Conservation (phyloP, 1,284 basidiomycete genomes). For the Boletellus sp. region DNA sequence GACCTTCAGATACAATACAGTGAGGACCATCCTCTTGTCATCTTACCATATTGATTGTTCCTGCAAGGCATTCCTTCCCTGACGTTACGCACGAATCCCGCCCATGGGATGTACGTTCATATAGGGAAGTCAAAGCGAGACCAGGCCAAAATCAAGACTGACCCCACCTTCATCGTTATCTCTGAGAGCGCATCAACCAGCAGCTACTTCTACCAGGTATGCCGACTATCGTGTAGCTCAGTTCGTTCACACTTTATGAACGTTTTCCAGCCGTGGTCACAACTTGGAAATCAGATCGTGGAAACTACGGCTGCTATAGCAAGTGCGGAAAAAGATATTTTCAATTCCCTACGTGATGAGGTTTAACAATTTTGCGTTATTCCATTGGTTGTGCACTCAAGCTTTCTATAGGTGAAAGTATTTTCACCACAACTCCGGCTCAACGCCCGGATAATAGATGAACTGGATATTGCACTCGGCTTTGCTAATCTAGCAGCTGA, state of each 20-base stretch:
- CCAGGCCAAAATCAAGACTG: slow-evolving; percentile 43
- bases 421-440: slow-evolving; percentile 55
- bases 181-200: slow-evolving; percentile 64
- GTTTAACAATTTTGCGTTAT: slow-evolving; percentile 37
- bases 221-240: slow-evolving; percentile 2
- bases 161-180: slow-evolving; percentile 52
- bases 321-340: slow-evolving; percentile 66
- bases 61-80: slow-evolving; percentile 69
- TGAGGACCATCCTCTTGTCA: slow-evolving; percentile 27
- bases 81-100: slow-evolving; percentile 62
- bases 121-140: slow-evolving; percentile 62
- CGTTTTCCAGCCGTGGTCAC: slow-evolving; percentile 64
- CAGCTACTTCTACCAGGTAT: slow-evolving; percentile 67
- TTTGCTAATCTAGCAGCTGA: slow-evolving; percentile 85
- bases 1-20: slow-evolving; percentile 54
- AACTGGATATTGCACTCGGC: slow-evolving; percentile 81
- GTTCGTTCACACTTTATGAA: slow-evolving; percentile 13
- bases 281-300: slow-evolving; percentile 63
- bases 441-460: slow-evolving; percentile 83
- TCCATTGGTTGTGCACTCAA: not conserved
- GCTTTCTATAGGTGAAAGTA: slow-evolving; percentile 54
- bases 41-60: slow-evolving; percentile 1
- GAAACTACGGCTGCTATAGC: slow-evolving; percentile 54
- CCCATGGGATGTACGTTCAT: slow-evolving; percentile 73
- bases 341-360: slow-evolving; percentile 64